Base-by-base conservation (phyloP, 2,329 filamentous ascomycete species). In the Penicillium sp. region DNA sequence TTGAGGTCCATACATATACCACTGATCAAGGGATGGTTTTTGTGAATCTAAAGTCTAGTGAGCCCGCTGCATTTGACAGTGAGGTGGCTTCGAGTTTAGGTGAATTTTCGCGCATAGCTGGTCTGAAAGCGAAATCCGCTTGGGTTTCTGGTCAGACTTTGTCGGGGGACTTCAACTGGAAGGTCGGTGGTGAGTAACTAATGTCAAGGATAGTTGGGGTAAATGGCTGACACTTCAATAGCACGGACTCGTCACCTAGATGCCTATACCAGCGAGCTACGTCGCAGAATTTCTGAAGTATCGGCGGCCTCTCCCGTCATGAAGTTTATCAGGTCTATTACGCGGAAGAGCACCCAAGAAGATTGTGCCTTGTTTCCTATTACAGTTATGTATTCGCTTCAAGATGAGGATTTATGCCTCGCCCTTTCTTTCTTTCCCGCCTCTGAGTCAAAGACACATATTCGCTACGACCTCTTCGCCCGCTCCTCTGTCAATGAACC, bases 151-250 rank as follows among this genome's bases (percentile, higher is more conserved):
- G 73, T 7, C 63, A 63, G 42, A 67, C 65, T 0, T 19, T 74
- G 21, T 61, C 67, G 15, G 69, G 69, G 0, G 33, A 41, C 0
- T 74, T 75, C 15, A 74, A 75, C 50, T 75, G 73, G 73, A 75
- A 75, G 59, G 29, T 66, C 25, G 64, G 60, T 12, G 42, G 73
- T 75, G 29, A 66, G 65, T 62, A 33, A 50, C 10, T 21, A 9
- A 21, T 19, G 15, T 13, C 15, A 17, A 21, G 9, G 1, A 29
- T 9, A 3, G 25, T 17, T 7, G 10, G 9, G 19, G 10, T 37
- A 21, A 9, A 42, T 23, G 21, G 17, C 42, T 58, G 2, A 60
- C 17, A 13, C 1, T 10, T 6, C 1, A 4, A 9, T 25, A 58
- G 59, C n/a, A 25, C 67, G 25, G 48, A 19, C 19, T 29, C 29